A percentile compares a stretch with the other conserved stretches of the same genome.
Conservation (phyloP, 495 filamentous ascomycete genomes). For the Neurospora sp. region DNA sequence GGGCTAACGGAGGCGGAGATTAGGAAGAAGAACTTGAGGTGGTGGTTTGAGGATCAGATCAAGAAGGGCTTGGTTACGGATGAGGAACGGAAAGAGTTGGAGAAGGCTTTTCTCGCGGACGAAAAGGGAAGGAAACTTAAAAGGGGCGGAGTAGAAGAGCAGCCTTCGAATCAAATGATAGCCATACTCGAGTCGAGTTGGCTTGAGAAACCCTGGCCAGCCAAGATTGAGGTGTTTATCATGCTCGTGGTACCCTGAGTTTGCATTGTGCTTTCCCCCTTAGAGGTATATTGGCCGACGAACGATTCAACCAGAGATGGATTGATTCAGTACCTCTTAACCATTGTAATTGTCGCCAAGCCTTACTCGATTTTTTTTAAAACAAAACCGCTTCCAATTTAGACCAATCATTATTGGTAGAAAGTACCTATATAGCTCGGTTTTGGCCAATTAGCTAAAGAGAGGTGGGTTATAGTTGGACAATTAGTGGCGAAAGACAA, state of each 20-base stretch:
- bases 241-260: background rate
- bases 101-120: background rate
- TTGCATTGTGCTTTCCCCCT: no score
- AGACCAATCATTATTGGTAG: no score
- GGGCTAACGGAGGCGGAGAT: constrained; percentile 5
- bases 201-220: background rate
- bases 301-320: no score
- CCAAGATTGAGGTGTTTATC: background rate
- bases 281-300: no score
- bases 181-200: background rate
- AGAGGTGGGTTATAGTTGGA: no score
- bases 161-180: background rate
- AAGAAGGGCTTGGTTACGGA: background rate
- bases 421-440: no score
- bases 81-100: background rate
- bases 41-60: constrained; percentile 8
- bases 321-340: no score
- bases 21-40: constrained; percentile 7
- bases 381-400: no score
- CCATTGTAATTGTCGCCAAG: no score
- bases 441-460: no score
- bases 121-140: background rate
- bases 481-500: no score
- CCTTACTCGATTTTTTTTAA: no score
- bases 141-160: background rate